A percentile compares a stretch with the other conserved stretches of the same genome.
phyloP scores from a whole-genome alignment of 2,329 filamentous ascomycete genomes.

The Cercospora beticola region DNA sequence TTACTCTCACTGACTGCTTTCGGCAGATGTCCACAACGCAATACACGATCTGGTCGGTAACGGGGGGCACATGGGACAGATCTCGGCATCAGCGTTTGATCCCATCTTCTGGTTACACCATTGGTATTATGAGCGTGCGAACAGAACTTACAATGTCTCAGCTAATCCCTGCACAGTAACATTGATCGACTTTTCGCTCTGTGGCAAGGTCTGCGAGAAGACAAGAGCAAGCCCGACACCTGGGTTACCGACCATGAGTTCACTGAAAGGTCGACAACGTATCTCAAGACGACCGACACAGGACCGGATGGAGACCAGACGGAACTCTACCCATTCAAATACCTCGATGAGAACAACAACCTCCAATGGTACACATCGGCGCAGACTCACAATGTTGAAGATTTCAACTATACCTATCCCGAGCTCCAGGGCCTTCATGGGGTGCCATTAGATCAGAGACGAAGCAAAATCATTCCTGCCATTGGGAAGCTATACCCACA shows the following conservation, averaged over 20 bases:
- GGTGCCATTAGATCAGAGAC: not conserved
- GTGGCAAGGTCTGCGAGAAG: not conserved
- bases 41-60: not conserved
- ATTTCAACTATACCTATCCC: constrained; percentile 6
- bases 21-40: not conserved
- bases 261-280: not conserved
- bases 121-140: not conserved
- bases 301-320: not conserved
- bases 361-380: constrained; percentile 5
- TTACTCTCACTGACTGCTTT: not conserved
- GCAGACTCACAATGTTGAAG: constrained; percentile 2
- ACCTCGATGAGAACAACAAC: not conserved
- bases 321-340: not conserved
- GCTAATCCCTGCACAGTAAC: not conserved
- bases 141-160: not conserved
- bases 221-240: not conserved
- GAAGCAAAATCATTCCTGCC: not conserved
- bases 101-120: not conserved
- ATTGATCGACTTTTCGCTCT: constrained; percentile 3
- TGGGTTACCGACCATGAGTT: not conserved
- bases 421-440: not conserved
- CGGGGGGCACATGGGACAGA: constrained; percentile 4
- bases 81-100: not conserved
- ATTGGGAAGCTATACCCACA: constrained; percentile 1
- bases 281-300: not conserved